Conservation (phyloP, 768 basidiomycete species). For the Pulveroboletus frians region DNA sequence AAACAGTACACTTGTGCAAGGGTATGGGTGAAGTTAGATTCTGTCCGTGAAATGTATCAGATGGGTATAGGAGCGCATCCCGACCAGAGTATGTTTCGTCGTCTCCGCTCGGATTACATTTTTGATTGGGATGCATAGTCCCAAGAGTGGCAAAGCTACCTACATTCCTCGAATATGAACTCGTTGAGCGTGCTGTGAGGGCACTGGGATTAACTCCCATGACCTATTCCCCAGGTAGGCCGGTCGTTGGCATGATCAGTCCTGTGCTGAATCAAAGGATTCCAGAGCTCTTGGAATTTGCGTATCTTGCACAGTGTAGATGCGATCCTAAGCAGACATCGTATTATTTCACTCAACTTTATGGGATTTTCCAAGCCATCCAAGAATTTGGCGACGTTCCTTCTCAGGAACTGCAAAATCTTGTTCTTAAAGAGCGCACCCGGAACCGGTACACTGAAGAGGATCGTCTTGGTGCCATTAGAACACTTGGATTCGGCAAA, state of each 20-base stretch:
- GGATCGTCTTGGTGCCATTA: constrained; percentile 47
- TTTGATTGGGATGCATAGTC: constrained; percentile 36
- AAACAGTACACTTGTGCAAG: constrained; percentile 39
- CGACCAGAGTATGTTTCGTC: constrained; percentile 56
- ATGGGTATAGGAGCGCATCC: constrained; percentile 69
- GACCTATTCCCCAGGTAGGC: constrained; percentile 60
- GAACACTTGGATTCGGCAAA: constrained; percentile 61
- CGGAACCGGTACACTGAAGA: constrained; percentile 59
- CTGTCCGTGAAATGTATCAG: constrained; percentile 67
- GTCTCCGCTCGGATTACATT: not conserved
- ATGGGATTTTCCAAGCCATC: constrained; percentile 45
- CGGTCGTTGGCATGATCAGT: not conserved
- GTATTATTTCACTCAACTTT: constrained; percentile 58
- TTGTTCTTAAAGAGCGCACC: constrained; percentile 56
- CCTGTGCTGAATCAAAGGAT: constrained; percentile 2
- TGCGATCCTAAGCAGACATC: constrained; percentile 67
- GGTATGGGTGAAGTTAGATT: constrained; percentile 49
- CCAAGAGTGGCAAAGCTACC: constrained; percentile 47
- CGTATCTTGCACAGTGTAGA: constrained; percentile 74
- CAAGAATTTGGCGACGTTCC: constrained; percentile 44
- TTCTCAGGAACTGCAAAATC: constrained; percentile 46
- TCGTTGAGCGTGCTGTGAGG: constrained; percentile 38
- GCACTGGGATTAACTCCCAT: constrained; percentile 62
- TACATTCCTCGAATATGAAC: constrained; percentile 37
- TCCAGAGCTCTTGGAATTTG: constrained; percentile 69